Conservation (phyloP, 352 stramenopile species). For the Phytopythium sindhum region DNA sequence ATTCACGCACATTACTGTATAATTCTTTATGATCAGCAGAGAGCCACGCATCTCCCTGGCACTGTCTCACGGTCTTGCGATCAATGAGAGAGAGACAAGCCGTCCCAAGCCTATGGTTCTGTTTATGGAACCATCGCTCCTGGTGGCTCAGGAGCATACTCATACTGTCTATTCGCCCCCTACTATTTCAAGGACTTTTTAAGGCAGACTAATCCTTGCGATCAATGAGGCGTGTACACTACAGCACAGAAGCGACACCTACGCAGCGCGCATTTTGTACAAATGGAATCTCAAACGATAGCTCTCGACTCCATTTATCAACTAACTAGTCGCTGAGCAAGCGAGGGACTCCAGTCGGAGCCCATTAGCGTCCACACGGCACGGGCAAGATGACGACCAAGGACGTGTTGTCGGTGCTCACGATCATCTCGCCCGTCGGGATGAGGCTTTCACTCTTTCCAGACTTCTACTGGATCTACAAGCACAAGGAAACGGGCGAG, state of each 20-base stretch:
- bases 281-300: neutral
- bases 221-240: neutral
- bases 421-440: slow-evolving; percentile 59
- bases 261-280: neutral
- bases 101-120: too few species aligned
- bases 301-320: neutral
- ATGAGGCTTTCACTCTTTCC: slow-evolving; percentile 55
- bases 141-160: too few species aligned
- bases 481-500: slow-evolving; percentile 33
- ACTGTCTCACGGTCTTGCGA: neutral
- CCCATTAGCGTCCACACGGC: neutral
- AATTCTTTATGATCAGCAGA: neutral
- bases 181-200: too few species aligned
- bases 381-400: neutral
- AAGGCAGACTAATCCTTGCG: too few species aligned
- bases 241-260: neutral
- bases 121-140: too few species aligned
- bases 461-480: slow-evolving; percentile 55
- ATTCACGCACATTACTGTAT: too few species aligned
- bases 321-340: neutral
- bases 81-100: too few species aligned
- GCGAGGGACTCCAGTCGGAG: neutral
- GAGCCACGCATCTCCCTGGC: neutral
- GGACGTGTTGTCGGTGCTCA: slow-evolving; percentile 32
- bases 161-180: too few species aligned